Conservation (phyloP, 345 rosid genomes). For the Eucalyptus curtisii region DNA sequence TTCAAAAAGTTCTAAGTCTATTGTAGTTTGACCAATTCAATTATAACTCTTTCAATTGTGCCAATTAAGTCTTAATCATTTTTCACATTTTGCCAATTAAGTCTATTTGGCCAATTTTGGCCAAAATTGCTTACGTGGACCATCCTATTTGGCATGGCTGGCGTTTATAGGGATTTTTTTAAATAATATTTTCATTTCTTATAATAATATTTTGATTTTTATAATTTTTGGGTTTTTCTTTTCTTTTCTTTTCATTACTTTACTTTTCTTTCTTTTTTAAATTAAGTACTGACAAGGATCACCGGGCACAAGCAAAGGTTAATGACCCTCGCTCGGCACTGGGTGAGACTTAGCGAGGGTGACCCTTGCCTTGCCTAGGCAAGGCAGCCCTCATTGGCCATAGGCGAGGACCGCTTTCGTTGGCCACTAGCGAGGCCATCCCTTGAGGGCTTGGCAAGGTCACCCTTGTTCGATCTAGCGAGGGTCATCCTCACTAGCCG, state of each 20-base stretch:
- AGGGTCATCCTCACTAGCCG: not conserved
- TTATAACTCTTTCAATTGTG: no score
- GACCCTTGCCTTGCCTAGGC: not conserved
- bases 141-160: fast-evolving
- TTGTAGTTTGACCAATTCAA: not conserved
- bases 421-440: not conserved
- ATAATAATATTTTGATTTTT: no score
- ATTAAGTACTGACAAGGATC: not conserved
- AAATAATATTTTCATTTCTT: no score
- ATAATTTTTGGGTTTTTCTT: not conserved
- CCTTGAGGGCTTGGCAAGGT: not conserved
- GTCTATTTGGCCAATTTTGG: no score
- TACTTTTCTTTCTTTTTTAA: no score
- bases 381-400: not conserved
- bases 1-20: no score
- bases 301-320: not conserved
- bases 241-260: not conserved
- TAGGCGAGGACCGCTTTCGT: not conserved
- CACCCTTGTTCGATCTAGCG: not conserved
- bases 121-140: not conserved
- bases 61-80: fast-evolving
- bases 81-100: not conserved
- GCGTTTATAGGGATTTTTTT: no score
- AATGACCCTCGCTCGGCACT: not conserved
- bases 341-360: not conserved